Evolutionary conservation across 75 land plant genomes (phyloP).

Genomic region (Picea sitchensis): DNA sequence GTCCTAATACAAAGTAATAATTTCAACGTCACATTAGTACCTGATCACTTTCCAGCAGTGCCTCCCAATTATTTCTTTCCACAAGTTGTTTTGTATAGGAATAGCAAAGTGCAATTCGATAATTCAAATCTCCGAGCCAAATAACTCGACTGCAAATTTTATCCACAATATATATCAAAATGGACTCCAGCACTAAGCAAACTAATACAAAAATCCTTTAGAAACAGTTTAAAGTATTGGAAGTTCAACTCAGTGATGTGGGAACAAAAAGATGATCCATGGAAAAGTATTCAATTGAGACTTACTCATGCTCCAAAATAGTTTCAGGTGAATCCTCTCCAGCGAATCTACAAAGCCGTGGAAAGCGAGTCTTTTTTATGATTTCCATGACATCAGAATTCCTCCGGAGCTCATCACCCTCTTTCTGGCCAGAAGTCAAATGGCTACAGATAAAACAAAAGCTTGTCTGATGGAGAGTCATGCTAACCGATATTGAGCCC

Average conservation of each 20-base stretch:
- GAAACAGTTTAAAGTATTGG: not conserved
- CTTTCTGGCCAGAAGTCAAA: conserved; percentile 90
- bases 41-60: conserved; percentile 81
- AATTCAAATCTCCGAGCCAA: conserved; percentile 98
- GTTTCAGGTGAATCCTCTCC: conserved; percentile 69
- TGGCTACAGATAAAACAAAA: conserved; percentile 95
- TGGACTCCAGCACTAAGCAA: not conserved
- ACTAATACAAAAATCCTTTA: not conserved
- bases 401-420: conserved; percentile 90
- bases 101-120: conserved; percentile 65
- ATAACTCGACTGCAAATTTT: conserved; percentile 74
- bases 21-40: conserved; percentile 19
- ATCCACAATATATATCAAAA: not conserved
- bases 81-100: conserved; percentile 61
- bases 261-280: not conserved
- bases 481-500: conserved; percentile 95
- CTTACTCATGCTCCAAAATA: conserved; percentile 92
- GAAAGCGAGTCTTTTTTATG: conserved; percentile 77
- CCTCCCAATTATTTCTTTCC: conserved; percentile 80
- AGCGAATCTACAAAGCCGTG: conserved; percentile 38
- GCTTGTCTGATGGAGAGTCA: conserved; percentile 82
- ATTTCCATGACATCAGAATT: conserved; percentile 92
- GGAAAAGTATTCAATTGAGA: not conserved
- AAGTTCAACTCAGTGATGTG: not conserved
- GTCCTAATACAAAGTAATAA: not conserved